Base-by-base conservation (phyloP, 1,284 basidiomycete species). In the Pyrrhoderma lamaoense region DNA sequence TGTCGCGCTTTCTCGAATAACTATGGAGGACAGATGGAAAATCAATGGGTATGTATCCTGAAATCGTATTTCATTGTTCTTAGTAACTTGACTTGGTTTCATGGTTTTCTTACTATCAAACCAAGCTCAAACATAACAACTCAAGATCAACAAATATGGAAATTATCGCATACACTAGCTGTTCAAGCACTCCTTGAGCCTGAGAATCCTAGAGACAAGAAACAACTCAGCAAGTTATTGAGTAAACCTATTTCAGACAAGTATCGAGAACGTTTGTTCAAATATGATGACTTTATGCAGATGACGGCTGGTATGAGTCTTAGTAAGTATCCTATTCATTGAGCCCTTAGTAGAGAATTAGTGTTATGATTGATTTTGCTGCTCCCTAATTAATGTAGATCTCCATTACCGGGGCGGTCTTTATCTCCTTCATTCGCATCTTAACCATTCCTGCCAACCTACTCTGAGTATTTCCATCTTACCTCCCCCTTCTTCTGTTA, bases 391-490 rank as follows among this genome's bases (percentile, higher is more conserved):
- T 16, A 11, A 37, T 13, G 13, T 56, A 88, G 85, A 93, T 63
- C 72, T 91, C 53, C 92, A 94, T 67, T 80, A 83, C 2, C 89
- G 91, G 56, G 92, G 92, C 3, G 92, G 90, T 1, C 70, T 94
- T 8, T 94, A 93, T 66, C 75, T 77, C 5, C 75, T 95, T 8
- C 91, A 95, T 65, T 86, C 89, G 1, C 89, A 93, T 62, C 65
- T 94, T 37, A 94, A 94, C 67, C 92, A 94, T 64, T 76, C 76
- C 13, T 95, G 91, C 66, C 64, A 68, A 3, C 89, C 92, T 0
- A 93, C 91, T 62, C 27, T 31, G 5, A 31, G 27, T 31, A 11
- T 31, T 5, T 31, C 27, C 11, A 11, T 31, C 11, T 5, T 11
- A 5, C 27, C 27, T 60, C 87, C 42, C 83, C 84, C 35, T 80